Evolutionary conservation across 2,329 filamentous ascomycete species (phyloP).

Genomic region (Fusarium dimerum): DNA sequence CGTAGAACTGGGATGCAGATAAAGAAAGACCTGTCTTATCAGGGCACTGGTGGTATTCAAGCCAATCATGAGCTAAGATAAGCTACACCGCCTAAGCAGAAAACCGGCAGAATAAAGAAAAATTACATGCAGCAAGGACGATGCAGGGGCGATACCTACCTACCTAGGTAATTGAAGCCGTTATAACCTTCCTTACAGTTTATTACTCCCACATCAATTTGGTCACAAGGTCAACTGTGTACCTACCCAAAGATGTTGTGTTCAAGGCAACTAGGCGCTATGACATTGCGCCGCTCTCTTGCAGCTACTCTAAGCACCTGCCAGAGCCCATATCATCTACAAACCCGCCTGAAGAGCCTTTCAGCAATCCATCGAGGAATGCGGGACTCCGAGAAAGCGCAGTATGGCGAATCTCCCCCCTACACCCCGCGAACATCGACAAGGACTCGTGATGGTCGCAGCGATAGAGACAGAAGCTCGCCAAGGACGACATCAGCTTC

Average conservation of each 20-base stretch:
- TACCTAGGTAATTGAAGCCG: neutral
- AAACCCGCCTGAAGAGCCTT: slow-evolving; percentile 42
- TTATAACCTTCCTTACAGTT: neutral
- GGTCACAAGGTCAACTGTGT: neutral
- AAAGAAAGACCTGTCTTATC: neutral
- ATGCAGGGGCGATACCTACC: neutral
- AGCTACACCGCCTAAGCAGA: neutral
- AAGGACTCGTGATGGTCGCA: slow-evolving; percentile 1
- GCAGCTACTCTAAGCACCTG: slow-evolving; percentile 3
- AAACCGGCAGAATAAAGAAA: neutral
- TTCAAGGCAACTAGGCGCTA: slow-evolving; percentile 21
- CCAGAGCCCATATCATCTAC: slow-evolving; percentile 14
- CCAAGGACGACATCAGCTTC: neutral
- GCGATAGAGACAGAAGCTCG: neutral
- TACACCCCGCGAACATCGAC: slow-evolving; percentile 5
- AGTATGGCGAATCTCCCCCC: slow-evolving; percentile 24
- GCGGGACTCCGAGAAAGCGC: slow-evolving; percentile 46
- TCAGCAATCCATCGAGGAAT: slow-evolving; percentile 71
- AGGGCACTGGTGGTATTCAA: neutral
- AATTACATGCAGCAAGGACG: neutral
- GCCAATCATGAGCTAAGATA: neutral
- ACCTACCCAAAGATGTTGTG: slow-evolving; percentile 25
- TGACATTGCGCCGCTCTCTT: slow-evolving; percentile 23
- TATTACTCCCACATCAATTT: neutral
- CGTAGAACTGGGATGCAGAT: neutral